Conservation (phyloP, 768 basidiomycete species). For the Leccinum arenicola region DNA sequence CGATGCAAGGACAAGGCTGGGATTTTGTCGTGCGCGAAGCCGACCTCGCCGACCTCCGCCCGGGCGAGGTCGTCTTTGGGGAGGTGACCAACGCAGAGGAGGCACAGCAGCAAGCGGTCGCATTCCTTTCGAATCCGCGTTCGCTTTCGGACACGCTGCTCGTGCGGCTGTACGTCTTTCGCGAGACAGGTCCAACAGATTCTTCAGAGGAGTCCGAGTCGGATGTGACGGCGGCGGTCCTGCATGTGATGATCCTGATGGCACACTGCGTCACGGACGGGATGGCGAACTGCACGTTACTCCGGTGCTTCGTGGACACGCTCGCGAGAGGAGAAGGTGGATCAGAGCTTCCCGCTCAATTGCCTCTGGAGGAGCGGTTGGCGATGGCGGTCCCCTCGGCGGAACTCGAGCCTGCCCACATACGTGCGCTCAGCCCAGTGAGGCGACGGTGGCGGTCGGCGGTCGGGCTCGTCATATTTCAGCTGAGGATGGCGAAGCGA, state of each 20-base stretch:
- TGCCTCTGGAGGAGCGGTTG: slow-evolving; percentile 39
- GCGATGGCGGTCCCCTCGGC: slow-evolving; percentile 39
- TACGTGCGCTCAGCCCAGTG: slow-evolving; percentile 31
- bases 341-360: slow-evolving; percentile 3
- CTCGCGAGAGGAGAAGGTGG: slow-evolving; percentile 20
- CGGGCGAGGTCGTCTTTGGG: slow-evolving; percentile 40
- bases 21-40: slow-evolving; percentile 42
- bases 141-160: slow-evolving; percentile 42
- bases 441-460: slow-evolving; percentile 46
- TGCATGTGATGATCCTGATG: slow-evolving; percentile 43
- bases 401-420: slow-evolving; percentile 33
- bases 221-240: slow-evolving; percentile 30
- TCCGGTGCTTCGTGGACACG: slow-evolving; percentile 45
- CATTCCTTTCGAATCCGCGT: slow-evolving; percentile 33
- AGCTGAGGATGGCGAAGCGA: slow-evolving; percentile 31
- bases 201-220: neutral
- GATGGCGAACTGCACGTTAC: slow-evolving; percentile 38
- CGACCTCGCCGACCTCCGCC: slow-evolving; percentile 28
- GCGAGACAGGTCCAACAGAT: slow-evolving; percentile 20
- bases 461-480: slow-evolving; percentile 37
- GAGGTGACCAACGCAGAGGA: slow-evolving; percentile 35
- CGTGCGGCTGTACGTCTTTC: slow-evolving; percentile 41
- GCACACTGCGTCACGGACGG: slow-evolving; percentile 55
- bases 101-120: slow-evolving; percentile 28
- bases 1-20: neutral